Conservation (phyloP, 2,329 filamentous ascomycete genomes). For the Macroventuria anomochaeta region DNA sequence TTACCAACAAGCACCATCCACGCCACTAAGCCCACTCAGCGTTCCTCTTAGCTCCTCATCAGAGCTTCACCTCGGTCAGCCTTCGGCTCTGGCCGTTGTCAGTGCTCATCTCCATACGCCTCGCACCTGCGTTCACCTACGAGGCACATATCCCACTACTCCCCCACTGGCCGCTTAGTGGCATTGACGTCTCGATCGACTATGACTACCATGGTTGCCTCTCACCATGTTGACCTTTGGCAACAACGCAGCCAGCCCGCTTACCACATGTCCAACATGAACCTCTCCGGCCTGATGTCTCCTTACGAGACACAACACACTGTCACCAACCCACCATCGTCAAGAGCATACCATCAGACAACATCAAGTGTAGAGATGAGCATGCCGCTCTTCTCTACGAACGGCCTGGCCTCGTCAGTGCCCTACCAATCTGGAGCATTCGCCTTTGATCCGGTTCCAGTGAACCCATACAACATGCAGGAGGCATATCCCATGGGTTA, state of each 20-base stretch:
- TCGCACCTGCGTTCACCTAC: conserved; percentile 22
- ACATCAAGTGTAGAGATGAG: conserved; percentile 44
- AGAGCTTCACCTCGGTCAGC: conserved; percentile 19
- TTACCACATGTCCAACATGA: conserved; percentile 41
- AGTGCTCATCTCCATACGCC: conserved; percentile 26
- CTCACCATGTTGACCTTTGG: conserved; percentile 46
- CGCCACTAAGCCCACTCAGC: conserved; percentile 26
- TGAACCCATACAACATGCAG: conserved; percentile 49
- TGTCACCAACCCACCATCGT: conserved; percentile 31
- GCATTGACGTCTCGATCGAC: conserved; percentile 29
- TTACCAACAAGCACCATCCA: conserved; percentile 40
- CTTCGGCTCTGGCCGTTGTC: conserved; percentile 35
- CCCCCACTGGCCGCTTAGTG: conserved; percentile 17
- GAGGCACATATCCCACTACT: conserved; percentile 30
- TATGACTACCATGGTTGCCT: conserved; percentile 49
- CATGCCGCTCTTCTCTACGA: conserved; percentile 45
- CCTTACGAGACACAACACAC: conserved; percentile 40
- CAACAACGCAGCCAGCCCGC: conserved; percentile 41
- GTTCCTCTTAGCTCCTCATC: not conserved
- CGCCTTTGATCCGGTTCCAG: conserved; percentile 42
- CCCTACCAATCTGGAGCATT: conserved; percentile 48
- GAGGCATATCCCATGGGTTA: conserved; percentile 41
- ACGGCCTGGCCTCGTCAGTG: conserved; percentile 38
- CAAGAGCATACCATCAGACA: conserved; percentile 40
- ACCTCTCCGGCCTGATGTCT: conserved; percentile 38